Evolutionary conservation across 352 stramenopile genomes (phyloP).

Genomic region (Pilasporangium apinafurcum): DNA sequence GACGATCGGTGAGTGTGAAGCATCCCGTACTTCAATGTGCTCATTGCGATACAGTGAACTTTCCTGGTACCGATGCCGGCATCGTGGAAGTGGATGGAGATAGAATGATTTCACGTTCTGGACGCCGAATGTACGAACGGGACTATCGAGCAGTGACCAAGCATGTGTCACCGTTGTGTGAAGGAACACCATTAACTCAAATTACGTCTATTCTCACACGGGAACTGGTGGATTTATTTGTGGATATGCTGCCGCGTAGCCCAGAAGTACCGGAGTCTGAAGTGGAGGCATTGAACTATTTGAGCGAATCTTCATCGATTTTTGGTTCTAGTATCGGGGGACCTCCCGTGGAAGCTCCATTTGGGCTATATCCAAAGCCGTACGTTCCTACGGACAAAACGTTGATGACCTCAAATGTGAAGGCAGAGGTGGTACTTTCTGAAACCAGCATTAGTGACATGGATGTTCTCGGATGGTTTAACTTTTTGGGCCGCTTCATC

Average conservation of each 20-base stretch:
- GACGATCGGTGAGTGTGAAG: conserved; percentile 22
- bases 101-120: conserved; percentile 58
- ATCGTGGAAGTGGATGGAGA: conserved; percentile 68
- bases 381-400: conserved; percentile 9
- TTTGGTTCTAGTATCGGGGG: conserved; percentile 14
- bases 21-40: conserved; percentile 68
- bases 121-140: conserved; percentile 70
- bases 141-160: conserved; percentile 77
- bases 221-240: conserved; percentile 42
- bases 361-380: conserved; percentile 48
- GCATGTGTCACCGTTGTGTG: conserved; percentile 66
- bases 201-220: conserved; percentile 33
- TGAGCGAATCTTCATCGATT: conserved; percentile 31
- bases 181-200: conserved; percentile 57
- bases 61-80: conserved; percentile 64
- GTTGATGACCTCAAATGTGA: too few species aligned
- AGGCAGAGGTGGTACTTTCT: too few species aligned
- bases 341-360: conserved; percentile 36
- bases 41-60: conserved; percentile 75
- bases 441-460: conserved; percentile 2
- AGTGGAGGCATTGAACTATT: conserved; percentile 49
- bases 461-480: conserved; percentile 47
- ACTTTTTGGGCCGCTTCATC: conserved; percentile 66
- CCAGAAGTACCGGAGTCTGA: conserved; percentile 65
- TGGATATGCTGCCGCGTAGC: conserved; percentile 27